Percentiles rank a stretch among this genome's conserved stretches.
These are phyloP conservation scores for Lentinula sp. DNA, from an alignment of 768 basidiomycete species.

Conservation along the genomic window DNA sequence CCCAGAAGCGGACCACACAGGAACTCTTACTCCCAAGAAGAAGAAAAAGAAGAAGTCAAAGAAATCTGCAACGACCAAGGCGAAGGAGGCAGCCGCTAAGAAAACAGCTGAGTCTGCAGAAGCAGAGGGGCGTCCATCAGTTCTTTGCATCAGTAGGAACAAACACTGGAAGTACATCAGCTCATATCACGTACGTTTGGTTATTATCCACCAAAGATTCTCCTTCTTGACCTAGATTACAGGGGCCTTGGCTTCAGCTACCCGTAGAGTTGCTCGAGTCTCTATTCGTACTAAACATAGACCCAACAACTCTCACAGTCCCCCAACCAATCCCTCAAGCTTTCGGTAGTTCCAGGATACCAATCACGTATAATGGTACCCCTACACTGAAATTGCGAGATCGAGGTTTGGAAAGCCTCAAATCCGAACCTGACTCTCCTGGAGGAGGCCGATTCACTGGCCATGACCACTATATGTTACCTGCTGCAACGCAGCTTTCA, in stretches of 20 bases:
- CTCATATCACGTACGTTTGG: conserved; percentile 72
- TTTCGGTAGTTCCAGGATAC: conserved; percentile 10
- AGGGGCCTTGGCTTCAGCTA: conserved; percentile 92
- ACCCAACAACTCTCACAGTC: conserved; percentile 56
- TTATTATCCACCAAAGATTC: background rate
- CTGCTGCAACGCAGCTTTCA: conserved; percentile 26
- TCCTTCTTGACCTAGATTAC: conserved; percentile 1
- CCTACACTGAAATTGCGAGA: conserved; percentile 31
- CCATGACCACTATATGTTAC: conserved; percentile 4
- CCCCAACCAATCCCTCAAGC: conserved; percentile 25
- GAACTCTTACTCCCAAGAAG: conserved; percentile 41
- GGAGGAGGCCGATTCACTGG: conserved; percentile 8
- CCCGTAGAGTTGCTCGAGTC: conserved; percentile 83
- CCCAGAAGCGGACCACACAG: background rate
- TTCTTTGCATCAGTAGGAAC: conserved; percentile 85
- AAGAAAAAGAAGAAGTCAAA: conserved; percentile 66
- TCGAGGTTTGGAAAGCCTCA: conserved; percentile 36
- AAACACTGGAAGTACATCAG: conserved; percentile 95
- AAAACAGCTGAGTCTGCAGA: conserved; percentile 25
- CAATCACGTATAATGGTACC: background rate
- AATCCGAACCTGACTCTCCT: conserved; percentile 41
- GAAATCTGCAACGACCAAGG: conserved; percentile 45
- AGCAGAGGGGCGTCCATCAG: conserved; percentile 47
- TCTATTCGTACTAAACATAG: conserved; percentile 69
- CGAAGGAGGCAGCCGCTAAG: conserved; percentile 22